phyloP scores from a whole-genome alignment of 306 rosid genomes.

The Nissolia schottii region DNA sequence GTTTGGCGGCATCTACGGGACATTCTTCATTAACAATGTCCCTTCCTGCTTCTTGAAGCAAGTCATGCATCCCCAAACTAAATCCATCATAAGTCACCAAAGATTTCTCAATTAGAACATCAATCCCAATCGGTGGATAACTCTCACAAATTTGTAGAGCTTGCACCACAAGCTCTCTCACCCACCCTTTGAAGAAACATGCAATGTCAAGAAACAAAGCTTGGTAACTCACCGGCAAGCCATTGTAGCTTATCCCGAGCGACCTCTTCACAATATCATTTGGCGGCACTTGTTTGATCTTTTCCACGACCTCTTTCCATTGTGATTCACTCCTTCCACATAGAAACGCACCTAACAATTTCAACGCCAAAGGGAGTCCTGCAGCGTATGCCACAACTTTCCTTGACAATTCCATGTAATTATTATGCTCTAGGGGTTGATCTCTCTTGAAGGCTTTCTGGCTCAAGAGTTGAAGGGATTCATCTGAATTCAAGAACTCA shows the following conservation, averaged over 20 bases:
- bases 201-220: constrained; percentile 27
- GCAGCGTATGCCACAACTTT: neutral
- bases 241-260: constrained; percentile 10
- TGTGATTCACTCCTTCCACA: neutral
- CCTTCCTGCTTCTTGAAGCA: constrained; percentile 32
- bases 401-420: neutral
- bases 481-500: neutral
- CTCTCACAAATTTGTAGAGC: neutral
- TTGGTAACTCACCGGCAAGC: neutral
- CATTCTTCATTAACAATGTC: constrained; percentile 19
- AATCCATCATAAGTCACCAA: neutral
- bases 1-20: neutral
- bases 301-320: neutral
- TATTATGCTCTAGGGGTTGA: neutral
- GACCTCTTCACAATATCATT: neutral
- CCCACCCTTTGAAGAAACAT: constrained; percentile 22
- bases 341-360: neutral
- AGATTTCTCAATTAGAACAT: constrained; percentile 32
- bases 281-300: neutral
- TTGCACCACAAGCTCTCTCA: neutral
- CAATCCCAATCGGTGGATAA: constrained; percentile 15
- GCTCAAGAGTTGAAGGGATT: constrained; percentile 19
- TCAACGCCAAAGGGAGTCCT: constrained; percentile 22
- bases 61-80: constrained; percentile 24
- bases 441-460: neutral